These are phyloP conservation scores for Nakazawaea ambrosiae DNA, from an alignment of 805 yeast species.

Conservation along the genomic window DNA sequence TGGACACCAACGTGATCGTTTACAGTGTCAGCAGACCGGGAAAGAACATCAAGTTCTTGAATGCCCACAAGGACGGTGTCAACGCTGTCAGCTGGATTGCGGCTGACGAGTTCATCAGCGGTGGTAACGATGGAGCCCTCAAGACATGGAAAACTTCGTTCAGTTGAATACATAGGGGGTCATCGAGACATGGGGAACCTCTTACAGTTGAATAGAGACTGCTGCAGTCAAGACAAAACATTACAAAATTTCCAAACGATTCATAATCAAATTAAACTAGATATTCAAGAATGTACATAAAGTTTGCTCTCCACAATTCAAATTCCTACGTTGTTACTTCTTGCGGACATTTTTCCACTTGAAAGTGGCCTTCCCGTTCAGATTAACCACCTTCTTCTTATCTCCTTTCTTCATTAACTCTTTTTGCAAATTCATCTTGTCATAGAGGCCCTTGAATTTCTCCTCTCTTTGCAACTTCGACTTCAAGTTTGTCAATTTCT, in stretches of 20 bases:
- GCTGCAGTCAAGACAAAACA: not conserved
- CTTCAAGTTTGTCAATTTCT: constrained; percentile 53
- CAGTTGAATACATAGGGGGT: not conserved
- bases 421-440: constrained; percentile 67
- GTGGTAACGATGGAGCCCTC: constrained; percentile 77
- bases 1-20: constrained; percentile 75
- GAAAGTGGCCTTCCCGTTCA: constrained; percentile 62
- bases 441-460: constrained; percentile 62
- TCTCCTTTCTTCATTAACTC: constrained; percentile 89
- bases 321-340: constrained; percentile 21
- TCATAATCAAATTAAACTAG: too few relatives aligned
- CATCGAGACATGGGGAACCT: too few relatives aligned
- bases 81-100: constrained; percentile 63
- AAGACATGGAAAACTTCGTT: constrained; percentile 59
- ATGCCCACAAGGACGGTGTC: constrained; percentile 89
- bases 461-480: constrained; percentile 62
- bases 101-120: constrained; percentile 44
- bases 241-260: too few relatives aligned
- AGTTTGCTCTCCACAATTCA: too few relatives aligned
- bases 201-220: not conserved
- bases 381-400: constrained; percentile 64
- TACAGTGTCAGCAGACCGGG: constrained; percentile 77
- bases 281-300: too few relatives aligned
- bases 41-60: constrained; percentile 63
- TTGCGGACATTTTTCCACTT: constrained; percentile 85